Conservation (phyloP, 2,329 filamentous ascomycete species). For the Aspergillus terreus region DNA sequence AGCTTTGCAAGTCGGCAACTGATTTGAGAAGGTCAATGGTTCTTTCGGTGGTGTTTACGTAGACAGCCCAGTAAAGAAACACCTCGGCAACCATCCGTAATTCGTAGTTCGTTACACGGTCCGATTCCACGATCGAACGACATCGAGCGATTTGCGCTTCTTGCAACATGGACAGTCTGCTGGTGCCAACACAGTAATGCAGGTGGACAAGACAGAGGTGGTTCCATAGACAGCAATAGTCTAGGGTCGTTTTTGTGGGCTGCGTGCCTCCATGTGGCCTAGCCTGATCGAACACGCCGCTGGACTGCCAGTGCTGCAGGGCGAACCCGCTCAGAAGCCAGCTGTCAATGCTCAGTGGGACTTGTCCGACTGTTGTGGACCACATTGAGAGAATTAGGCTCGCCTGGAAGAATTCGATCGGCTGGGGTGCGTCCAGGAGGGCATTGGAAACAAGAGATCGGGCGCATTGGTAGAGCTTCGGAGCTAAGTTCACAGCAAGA, state of each 20-base stretch:
- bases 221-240: constrained; percentile 41
- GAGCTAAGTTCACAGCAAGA: constrained; percentile 34
- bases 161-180: constrained; percentile 36
- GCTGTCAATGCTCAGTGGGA: constrained; percentile 44
- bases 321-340: constrained; percentile 45
- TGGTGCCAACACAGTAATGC: constrained; percentile 46
- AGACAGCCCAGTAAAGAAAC: constrained; percentile 45
- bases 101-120: constrained; percentile 43
- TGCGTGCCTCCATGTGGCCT: constrained; percentile 2
- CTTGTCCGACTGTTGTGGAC: constrained; percentile 46
- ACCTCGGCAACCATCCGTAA: constrained; percentile 46
- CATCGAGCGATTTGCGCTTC: constrained; percentile 37
- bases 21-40: constrained; percentile 32
- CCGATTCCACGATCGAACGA: constrained; percentile 34
- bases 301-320: constrained; percentile 40
- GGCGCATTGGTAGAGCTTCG: constrained; percentile 37
- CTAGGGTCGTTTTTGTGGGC: constrained; percentile 21
- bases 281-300: constrained; percentile 28
- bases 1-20: constrained; percentile 32
- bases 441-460: constrained; percentile 19
- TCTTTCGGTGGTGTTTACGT: constrained; percentile 31
- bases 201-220: constrained; percentile 44
- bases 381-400: constrained; percentile 42
- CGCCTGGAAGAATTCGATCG: constrained; percentile 44
- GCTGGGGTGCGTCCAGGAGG: constrained; percentile 37